Evolutionary conservation across 345 rosid species (phyloP).

Genomic region (Bretschneidera sinensis): DNA sequence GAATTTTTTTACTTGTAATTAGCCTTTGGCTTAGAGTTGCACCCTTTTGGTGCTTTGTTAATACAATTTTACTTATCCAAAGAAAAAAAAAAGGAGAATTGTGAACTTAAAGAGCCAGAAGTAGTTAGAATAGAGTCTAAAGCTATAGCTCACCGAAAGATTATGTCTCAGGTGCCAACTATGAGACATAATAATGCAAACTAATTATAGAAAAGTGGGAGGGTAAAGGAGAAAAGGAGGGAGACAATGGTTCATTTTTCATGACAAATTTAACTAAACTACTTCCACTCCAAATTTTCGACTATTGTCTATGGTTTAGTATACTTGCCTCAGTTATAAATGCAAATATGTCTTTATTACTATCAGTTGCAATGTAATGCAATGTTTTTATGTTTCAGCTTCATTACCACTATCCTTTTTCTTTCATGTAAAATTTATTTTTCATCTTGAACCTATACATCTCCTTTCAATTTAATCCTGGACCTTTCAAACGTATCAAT

Average conservation of each 20-base stretch:
- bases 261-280: background rate
- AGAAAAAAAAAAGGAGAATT: background rate
- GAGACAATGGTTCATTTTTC: background rate
- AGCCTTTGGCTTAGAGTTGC: too few species aligned
- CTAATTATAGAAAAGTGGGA: background rate
- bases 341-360: background rate
- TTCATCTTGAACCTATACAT: too few species aligned
- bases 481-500: too few species aligned
- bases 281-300: background rate
- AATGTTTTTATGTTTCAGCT: background rate
- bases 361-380: background rate
- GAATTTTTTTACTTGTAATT: too few species aligned
- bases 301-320: background rate
- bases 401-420: background rate
- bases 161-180: conserved; percentile 2
- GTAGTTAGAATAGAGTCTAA: background rate
- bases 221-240: background rate
- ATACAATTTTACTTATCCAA: background rate
- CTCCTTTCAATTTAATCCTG: too few species aligned
- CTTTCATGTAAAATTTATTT: too few species aligned
- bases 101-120: conserved; percentile 1
- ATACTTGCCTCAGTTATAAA: background rate
- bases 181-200: background rate
- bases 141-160: background rate
- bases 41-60: too few species aligned